Percentiles rank a stretch among this genome's conserved stretches.
Conservation (phyloP, 2,329 filamentous ascomycete species). For the Paraconiothyrium sp. region DNA sequence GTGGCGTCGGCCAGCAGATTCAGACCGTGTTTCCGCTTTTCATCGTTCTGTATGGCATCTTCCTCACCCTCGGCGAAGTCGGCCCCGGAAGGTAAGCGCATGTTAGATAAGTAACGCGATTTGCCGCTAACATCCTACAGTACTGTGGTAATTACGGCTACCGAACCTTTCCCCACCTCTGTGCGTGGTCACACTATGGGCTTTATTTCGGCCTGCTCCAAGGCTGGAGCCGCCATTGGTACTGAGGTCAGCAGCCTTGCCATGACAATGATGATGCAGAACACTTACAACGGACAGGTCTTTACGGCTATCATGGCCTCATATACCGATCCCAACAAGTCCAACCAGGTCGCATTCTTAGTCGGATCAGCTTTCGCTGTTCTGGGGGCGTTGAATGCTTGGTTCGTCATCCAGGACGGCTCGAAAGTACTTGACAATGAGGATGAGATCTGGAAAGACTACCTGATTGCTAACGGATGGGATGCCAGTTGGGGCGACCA, state of each 20-base stretch:
- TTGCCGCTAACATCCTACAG: conserved; percentile 4
- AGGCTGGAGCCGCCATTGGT: conserved; percentile 41
- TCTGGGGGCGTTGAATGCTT: conserved; percentile 33
- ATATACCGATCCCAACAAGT: conserved; percentile 32
- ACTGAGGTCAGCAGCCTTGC: conserved; percentile 16
- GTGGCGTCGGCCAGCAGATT: conserved; percentile 37
- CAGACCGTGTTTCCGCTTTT: conserved; percentile 42
- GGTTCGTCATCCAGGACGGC: conserved; percentile 42
- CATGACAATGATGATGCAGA: too few relatives aligned
- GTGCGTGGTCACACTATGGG: conserved; percentile 40
- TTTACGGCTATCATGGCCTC: conserved; percentile 40
- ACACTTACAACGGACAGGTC: conserved; percentile 16
- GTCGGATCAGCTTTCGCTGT: conserved; percentile 38
- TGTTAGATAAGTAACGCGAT: background rate
- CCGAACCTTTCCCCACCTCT: conserved; percentile 38
- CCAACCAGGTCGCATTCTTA: conserved; percentile 37
- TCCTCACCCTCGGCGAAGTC: conserved; percentile 38
- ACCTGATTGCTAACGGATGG: conserved; percentile 33
- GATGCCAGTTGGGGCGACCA: conserved; percentile 36
- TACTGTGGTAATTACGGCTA: conserved; percentile 32
- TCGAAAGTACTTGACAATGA: conserved; percentile 38
- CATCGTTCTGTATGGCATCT: conserved; percentile 40
- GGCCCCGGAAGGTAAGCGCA: conserved; percentile 32
- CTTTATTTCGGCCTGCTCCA: conserved; percentile 33
- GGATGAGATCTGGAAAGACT: conserved; percentile 38